phyloP scores from a whole-genome alignment of 495 filamentous ascomycete genomes.

The Opeltia flavorubescens region DNA sequence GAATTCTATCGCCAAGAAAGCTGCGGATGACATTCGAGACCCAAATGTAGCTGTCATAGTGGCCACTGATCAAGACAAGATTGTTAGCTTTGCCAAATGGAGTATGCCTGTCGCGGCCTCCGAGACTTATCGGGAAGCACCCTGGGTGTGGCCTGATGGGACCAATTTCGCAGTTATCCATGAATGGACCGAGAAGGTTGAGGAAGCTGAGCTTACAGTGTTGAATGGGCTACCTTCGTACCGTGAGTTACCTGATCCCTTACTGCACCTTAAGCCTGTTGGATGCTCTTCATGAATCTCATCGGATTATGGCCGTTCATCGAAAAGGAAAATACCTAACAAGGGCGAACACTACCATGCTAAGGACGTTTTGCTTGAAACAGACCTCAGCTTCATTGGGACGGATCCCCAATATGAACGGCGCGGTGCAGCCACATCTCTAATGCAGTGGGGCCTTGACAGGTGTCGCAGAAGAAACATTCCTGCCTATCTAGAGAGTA shows the following conservation, averaged over 20 bases:
- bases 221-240: neutral
- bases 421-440: slow-evolving; percentile 1
- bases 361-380: neutral
- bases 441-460: slow-evolving; percentile 5
- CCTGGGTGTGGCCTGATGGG: slow-evolving; percentile 21
- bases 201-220: slow-evolving; percentile 18
- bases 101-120: slow-evolving; percentile 14
- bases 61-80: slow-evolving; percentile 16
- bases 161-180: slow-evolving; percentile 20
- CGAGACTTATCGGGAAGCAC: slow-evolving; percentile 3
- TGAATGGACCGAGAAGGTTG: slow-evolving; percentile 19
- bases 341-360: neutral
- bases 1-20: slow-evolving; percentile 16
- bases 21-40: slow-evolving; percentile 15
- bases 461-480: neutral
- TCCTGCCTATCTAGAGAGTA: slow-evolving; percentile 5
- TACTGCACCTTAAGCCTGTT: neutral
- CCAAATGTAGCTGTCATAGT: slow-evolving; percentile 21
- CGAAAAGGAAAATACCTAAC: neutral
- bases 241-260: slow-evolving; percentile 5
- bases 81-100: slow-evolving; percentile 29
- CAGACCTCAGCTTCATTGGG: slow-evolving; percentile 8
- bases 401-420: slow-evolving; percentile 4
- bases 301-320: neutral
- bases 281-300: neutral